Base-by-base conservation (phyloP, 805 yeast species). In the Maudiozyma barnettii region DNA sequence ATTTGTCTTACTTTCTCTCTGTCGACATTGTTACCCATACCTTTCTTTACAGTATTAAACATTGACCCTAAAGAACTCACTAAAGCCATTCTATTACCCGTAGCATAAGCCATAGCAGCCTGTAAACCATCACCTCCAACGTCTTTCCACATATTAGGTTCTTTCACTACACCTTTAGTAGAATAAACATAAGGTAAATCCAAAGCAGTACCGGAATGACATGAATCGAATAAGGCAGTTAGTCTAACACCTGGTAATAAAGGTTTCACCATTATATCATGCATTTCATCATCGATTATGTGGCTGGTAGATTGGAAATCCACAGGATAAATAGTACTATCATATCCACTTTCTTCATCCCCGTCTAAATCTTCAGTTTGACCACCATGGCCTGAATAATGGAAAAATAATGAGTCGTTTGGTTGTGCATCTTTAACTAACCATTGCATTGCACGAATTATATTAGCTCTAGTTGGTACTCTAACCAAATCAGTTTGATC, bases 371-470 rank as follows among this genome's bases (percentile, higher is more conserved):
- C 95, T 42, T 70, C 65, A 4, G 79, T 77, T 58, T 80, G 84
- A 2, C 93, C 88, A 29, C 95, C 95, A 60, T 87, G 95, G 7
- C 95, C 93, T 0, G 93, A 83, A 60, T 82, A 86, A 62, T 87
- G 95, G 73, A 87, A 78, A 55, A 87, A 81, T 44, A 86, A 64
- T 8, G 88, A 77, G 65, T 86, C 95, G 55, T 86, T 84, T 14
- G 93, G 82, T 54, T 68, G 70, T 0, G 95, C 93, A 51, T 73
- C 83, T 19, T 69, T 69, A 19, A 82, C 90, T 20, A 86, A 73
- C 95, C 95, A 86, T 47, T 75, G 79, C 84, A 84, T 83, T 2
- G 89, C 95, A 39, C 81, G 71, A 19, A 84, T 59, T 61, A 87
- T 86, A 61, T 87, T 86, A 5, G 71, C 78, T 46, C 76, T 69